Base-by-base conservation (phyloP, 495 filamentous ascomycete species). In the Tuber indicum region DNA sequence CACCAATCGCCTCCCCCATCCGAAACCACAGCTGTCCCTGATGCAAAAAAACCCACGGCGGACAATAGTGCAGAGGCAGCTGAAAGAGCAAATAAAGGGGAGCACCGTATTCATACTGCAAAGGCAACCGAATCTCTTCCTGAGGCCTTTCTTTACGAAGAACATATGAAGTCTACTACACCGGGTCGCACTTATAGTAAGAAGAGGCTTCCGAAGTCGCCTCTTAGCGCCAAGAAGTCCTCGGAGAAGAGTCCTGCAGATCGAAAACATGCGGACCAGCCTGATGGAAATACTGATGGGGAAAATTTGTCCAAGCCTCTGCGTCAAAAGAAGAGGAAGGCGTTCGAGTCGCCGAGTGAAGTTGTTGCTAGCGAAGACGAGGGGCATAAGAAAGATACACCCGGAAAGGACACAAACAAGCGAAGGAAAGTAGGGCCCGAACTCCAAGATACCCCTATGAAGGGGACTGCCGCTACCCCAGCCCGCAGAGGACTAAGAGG, bases 121-220 rank as follows among this genome's bases (percentile, higher is more conserved):
- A 74, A 74, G 44, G 26, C 46, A 47, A 70, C 62, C 19, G 75
- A 76, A 36, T 45, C 70, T 21, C 49, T 82, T 26, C 81, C 81
- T n/a, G 80, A 79, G n/a, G 80, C 74, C 14, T 82, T 82, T 52
- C 73, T 82, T 32, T 82, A 82, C 46, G 79, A 76, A 39, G 80
- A 82, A 32, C 79, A 82, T 42, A 82, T 79, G 52, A 82, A 79
- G 75, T 74, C 75, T 21, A 72, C 66, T 17, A 82, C 80, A 7
- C 80, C 80, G 32, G 81, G 45, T 19, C 71, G 72, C 41, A 78
- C 74, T n/a, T 82, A 82, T 47, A 80, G 79, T 16, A 80, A 74
- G 47, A 73, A 76, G 26, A 79, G 69, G 71, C 74, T 74, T 36
- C 17, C 14, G 26, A 66, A 36, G 26, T 66, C 58, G 26, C 42